These are phyloP conservation scores for Stephania yunnanensis DNA, from an alignment of 164 flowering plant genomes.

Conservation along the genomic window DNA sequence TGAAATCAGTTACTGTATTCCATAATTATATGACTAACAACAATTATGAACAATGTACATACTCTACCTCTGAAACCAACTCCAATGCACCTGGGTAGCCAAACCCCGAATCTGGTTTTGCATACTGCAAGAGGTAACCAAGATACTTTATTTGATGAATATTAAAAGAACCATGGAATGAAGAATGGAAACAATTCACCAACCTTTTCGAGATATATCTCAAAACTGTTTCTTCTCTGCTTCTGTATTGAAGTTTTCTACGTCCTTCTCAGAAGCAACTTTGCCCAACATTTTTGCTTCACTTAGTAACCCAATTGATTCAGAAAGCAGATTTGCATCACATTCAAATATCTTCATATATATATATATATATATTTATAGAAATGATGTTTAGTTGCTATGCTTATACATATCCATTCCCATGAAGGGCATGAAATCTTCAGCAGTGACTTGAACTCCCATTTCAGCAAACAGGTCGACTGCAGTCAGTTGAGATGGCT, in stretches of 20 bases:
- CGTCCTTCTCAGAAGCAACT: conserved; percentile 84
- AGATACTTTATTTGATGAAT: background rate
- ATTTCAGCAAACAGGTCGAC: conserved; percentile 84
- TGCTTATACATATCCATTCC: conserved; percentile 65
- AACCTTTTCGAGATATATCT: conserved; percentile 89
- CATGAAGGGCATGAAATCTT: conserved; percentile 87
- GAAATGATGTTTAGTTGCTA: background rate
- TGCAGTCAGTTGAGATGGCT: conserved; percentile 72
- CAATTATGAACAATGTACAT: background rate
- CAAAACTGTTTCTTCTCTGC: conserved; percentile 83
- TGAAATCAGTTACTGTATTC: conserved; percentile 11
- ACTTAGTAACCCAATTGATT: conserved; percentile 34
- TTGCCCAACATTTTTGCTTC: conserved; percentile 97
- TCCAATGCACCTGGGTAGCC: conserved; percentile 97
- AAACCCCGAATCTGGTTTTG: conserved; percentile 88
- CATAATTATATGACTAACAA: background rate
- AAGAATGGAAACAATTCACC: background rate
- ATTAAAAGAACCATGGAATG: background rate
- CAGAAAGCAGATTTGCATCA: background rate
- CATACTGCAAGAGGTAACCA: conserved; percentile 52
- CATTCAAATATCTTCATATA: too few relatives aligned
- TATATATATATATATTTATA: too few relatives aligned
- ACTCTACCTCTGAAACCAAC: conserved; percentile 67
- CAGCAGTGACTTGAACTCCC: conserved; percentile 73
- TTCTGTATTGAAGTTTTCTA: conserved; percentile 57